Evolutionary conservation across 768 basidiomycete species (phyloP), one percentile per base, ranked within the genome.

Genomic region (Jaapia argillacea): DNA sequence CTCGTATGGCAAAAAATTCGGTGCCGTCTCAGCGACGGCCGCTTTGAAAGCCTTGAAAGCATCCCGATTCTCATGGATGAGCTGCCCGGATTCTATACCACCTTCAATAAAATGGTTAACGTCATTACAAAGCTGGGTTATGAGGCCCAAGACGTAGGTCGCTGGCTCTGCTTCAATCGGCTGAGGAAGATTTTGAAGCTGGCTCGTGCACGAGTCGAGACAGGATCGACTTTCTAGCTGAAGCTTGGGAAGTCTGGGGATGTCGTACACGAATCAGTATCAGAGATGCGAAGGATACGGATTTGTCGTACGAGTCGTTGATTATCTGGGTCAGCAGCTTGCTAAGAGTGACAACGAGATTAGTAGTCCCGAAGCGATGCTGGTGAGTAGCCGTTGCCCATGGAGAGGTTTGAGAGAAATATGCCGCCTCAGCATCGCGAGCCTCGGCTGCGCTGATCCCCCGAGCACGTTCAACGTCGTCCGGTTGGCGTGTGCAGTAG

Each of bases 1-100:
- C 7, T 14, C 12, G 48, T 71, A 77, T 0, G 81, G 80, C 4
- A 65, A 48, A 47, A 86, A 85, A 1, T 69, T 53, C 0, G 83
- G 83, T 0, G 77, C 72, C 0, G 81, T 83, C 0, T 39, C 38
- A 1, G 68, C 65, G 36, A 85, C 76, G 1, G 62, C 59, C 1
- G 43, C 42, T 7, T 67, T 64, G 58, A 85, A 86, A 6, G 0
- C 27, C 27, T 4, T 12, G 21, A 10, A 38, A 7, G 37, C 7
- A 21, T 38, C 37, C 13, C 37, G 37, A 21, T 38, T 38, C 37
- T 38, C 10, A 21, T 38, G 37, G 12, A 38, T 21, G 7, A 38
- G 20, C 18, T 14, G 23, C 12, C 40, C 16, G 6, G 45, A 16
- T 18, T 41, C 28, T 2, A 26, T 13, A 16, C 31, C 45, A 4